A percentile compares a stretch with the other conserved stretches of the same genome.
Evolutionary conservation across 306 rosid species (phyloP).

Genomic region (Cicer yamashitae): DNA sequence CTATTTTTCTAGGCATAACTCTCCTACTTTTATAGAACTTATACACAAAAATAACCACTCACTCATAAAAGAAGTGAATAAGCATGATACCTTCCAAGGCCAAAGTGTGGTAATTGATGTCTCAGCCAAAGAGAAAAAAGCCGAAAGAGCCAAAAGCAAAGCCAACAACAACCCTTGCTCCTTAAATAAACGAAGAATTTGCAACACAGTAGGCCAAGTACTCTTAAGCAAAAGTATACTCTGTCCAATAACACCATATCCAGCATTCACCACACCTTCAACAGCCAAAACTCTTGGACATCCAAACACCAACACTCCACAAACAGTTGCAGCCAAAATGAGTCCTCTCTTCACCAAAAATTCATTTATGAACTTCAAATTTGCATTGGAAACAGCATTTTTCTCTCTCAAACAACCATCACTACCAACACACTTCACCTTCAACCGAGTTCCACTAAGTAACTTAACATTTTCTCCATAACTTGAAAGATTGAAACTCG

Average conservation of each 20-base stretch:
- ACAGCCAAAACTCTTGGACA: constrained; percentile 67
- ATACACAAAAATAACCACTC: constrained; percentile 10
- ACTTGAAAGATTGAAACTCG: constrained; percentile 38
- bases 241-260: constrained; percentile 76
- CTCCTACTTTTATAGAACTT: constrained; percentile 16
- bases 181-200: constrained; percentile 77
- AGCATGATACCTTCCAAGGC: constrained; percentile 93
- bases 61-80: constrained; percentile 5
- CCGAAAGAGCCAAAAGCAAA: constrained; percentile 89
- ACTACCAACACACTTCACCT: constrained; percentile 50
- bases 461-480: constrained; percentile 26
- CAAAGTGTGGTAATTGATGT: constrained; percentile 96
- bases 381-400: constrained; percentile 50
- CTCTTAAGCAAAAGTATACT: constrained; percentile 70
- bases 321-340: constrained; percentile 70
- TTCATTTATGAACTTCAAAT: constrained; percentile 48
- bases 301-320: constrained; percentile 69
- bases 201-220: constrained; percentile 82
- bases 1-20: constrained; percentile 1
- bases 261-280: constrained; percentile 72
- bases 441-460: constrained; percentile 51
- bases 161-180: constrained; percentile 92
- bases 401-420: constrained; percentile 37
- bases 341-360: constrained; percentile 64
- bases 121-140: constrained; percentile 99